Evolutionary conservation across 768 basidiomycete genomes (phyloP).

Genomic region (Cyclocybe cylindracea): DNA sequence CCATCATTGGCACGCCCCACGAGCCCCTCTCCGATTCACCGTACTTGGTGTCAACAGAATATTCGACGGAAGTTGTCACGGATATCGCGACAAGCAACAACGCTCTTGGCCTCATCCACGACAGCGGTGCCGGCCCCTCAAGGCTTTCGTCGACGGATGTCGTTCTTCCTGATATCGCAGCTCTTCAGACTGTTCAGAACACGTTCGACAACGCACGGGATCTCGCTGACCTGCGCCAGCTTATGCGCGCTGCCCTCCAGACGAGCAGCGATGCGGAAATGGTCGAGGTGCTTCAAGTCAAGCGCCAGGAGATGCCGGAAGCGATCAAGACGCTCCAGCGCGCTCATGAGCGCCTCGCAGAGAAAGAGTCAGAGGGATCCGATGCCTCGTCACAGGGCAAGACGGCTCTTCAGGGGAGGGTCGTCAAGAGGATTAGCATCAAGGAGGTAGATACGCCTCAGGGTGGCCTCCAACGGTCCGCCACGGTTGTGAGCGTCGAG

Average conservation of each 20-base stretch:
- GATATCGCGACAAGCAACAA: slow-evolving; percentile 20
- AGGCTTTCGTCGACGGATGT: not conserved
- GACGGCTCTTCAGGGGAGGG: slow-evolving; percentile 17
- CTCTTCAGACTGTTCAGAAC: slow-evolving; percentile 31
- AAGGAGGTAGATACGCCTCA: slow-evolving; percentile 8
- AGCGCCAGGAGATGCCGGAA: slow-evolving; percentile 72
- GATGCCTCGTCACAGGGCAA: slow-evolving; percentile 3
- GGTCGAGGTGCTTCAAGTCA: slow-evolving; percentile 61
- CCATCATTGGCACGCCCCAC: slow-evolving; percentile 9
- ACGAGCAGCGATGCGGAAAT: slow-evolving; percentile 64
- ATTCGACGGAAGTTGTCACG: slow-evolving; percentile 14
- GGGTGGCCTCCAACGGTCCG: slow-evolving; percentile 13
- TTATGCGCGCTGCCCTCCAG: slow-evolving; percentile 59
- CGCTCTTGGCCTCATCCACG: slow-evolving; percentile 21
- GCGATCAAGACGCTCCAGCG: slow-evolving; percentile 80
- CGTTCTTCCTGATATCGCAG: slow-evolving; percentile 15
- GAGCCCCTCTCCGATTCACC: slow-evolving; percentile 6
- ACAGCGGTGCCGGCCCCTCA: not conserved
- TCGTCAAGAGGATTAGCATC: slow-evolving; percentile 18
- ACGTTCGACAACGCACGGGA: slow-evolving; percentile 51
- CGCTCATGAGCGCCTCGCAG: slow-evolving; percentile 26
- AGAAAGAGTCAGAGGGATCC: slow-evolving; percentile 11
- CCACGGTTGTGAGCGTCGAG: slow-evolving; percentile 26
- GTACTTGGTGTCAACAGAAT: slow-evolving; percentile 2
- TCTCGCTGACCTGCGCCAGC: slow-evolving; percentile 51